These are phyloP conservation scores for Monosporascus sp. DNA, from an alignment of 2,329 filamentous ascomycete genomes.

Conservation along the genomic window DNA sequence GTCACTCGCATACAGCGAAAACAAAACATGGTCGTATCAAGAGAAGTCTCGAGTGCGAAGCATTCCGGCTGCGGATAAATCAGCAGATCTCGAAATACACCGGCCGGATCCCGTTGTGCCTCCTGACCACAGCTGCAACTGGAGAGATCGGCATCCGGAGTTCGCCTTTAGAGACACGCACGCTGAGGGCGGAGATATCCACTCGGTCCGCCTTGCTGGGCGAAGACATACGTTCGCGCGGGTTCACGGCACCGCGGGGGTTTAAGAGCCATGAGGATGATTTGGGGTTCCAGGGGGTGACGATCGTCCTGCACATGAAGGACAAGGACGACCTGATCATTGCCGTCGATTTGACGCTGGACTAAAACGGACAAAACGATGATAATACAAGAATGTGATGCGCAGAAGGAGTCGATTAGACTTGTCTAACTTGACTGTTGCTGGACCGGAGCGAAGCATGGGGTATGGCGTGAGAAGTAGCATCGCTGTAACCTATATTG, in stretches of 20 bases:
- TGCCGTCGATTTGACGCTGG: conserved; percentile 38
- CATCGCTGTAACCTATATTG: no score
- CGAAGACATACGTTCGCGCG: not conserved
- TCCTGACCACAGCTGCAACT: conserved; percentile 36
- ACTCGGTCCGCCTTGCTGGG: conserved; percentile 4
- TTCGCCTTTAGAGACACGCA: conserved; percentile 35
- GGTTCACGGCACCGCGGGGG: conserved; percentile 4
- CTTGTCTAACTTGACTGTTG: no score
- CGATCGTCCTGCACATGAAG: conserved; percentile 45
- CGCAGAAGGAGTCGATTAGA: no score
- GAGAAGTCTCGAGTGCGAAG: not conserved
- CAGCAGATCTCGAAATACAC: conserved; percentile 21
- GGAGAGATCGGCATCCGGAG: conserved; percentile 36
- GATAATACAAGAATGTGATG: no score
- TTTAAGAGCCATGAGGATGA: conserved; percentile 14
- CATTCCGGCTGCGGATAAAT: not conserved
- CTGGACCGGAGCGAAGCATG: no score
- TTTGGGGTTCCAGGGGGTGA: conserved; percentile 42
- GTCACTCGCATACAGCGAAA: not conserved
- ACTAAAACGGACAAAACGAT: not conserved
- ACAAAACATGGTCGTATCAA: no score
- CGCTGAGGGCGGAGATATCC: conserved; percentile 35
- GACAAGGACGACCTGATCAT: conserved; percentile 47
- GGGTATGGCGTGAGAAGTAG: no score
- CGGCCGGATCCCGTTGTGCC: conserved; percentile 31